A percentile compares a stretch with the other conserved stretches of the same genome.
Conservation (phyloP, 2,329 filamentous ascomycete genomes). For the Zymoseptoria passerinii region DNA sequence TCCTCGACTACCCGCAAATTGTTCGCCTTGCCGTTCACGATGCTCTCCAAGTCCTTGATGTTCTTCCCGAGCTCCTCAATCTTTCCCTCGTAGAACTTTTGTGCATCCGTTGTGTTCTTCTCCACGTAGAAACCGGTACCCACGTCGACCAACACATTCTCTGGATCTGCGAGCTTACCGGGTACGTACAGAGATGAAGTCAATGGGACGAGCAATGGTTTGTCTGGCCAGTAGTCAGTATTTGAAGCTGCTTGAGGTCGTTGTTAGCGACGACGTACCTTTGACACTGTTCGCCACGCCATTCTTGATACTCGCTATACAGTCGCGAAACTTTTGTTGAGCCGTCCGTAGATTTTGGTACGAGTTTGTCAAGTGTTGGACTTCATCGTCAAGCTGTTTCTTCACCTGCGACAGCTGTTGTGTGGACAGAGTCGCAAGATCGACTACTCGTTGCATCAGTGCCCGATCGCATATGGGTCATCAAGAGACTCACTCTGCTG, state of each 20-base stretch:
- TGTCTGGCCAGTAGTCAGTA: conserved; percentile 34
- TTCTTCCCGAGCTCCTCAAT: conserved; percentile 58
- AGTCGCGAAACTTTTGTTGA: conserved; percentile 87
- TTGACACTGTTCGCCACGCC: conserved; percentile 33
- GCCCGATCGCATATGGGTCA: neutral
- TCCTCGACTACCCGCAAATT: conserved; percentile 86
- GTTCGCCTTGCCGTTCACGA: conserved; percentile 67
- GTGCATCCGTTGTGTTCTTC: conserved; percentile 60
- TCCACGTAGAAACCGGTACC: conserved; percentile 93
- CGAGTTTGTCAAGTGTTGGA: conserved; percentile 85
- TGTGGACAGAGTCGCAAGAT: conserved; percentile 68
- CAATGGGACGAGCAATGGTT: conserved; percentile 76
- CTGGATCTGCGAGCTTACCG: conserved; percentile 64
- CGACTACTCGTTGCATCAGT: conserved; percentile 38
- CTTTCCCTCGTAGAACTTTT: conserved; percentile 60
- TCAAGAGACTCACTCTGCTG: conserved; percentile 6
- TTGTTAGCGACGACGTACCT: conserved; percentile 12
- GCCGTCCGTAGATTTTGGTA: conserved; percentile 84
- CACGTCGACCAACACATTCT: conserved; percentile 80
- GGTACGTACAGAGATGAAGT: conserved; percentile 93
- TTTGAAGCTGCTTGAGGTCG: neutral
- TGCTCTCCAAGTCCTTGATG: conserved; percentile 59
- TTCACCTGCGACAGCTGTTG: conserved; percentile 87
- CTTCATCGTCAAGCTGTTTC: conserved; percentile 90
- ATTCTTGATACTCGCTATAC: conserved; percentile 63